phyloP scores from a whole-genome alignment of 2,329 filamentous ascomycete species.

The Pseudocercospora eumusae region DNA sequence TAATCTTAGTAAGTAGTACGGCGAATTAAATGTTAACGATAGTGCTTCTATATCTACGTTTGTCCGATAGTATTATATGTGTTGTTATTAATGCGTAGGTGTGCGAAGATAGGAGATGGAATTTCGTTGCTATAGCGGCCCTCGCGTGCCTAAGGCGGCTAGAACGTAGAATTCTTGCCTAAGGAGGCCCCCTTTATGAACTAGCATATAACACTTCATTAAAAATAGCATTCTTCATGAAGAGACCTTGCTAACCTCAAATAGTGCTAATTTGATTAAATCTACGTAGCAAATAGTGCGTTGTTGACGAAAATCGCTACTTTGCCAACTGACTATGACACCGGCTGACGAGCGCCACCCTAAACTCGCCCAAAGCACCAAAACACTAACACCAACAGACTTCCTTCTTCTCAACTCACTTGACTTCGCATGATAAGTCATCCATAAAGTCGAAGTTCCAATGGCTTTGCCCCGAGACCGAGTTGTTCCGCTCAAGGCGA shows the following conservation, averaged over 20 bases:
- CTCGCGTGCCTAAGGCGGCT: neutral
- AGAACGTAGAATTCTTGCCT: neutral
- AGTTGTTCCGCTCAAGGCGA: no score
- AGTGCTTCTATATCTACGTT: neutral
- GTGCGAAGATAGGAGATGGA: neutral
- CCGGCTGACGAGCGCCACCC: neutral
- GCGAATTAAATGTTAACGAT: neutral
- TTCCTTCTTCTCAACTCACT: no score
- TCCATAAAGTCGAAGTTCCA: no score
- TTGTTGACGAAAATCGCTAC: neutral
- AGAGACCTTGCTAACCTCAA: neutral
- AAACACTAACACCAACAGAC: neutral
- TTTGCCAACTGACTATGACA: no score
- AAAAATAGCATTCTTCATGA: neutral
- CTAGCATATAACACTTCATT: neutral
- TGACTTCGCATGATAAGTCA: no score
- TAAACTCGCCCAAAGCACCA: neutral
- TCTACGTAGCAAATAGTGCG: neutral
- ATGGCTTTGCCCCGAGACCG: no score
- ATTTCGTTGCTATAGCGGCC: neutral
- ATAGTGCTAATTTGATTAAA: neutral
- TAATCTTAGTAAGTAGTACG: neutral
- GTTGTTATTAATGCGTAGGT: neutral
- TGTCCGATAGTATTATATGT: neutral
- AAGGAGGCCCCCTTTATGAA: neutral